Evolutionary conservation across 1,284 basidiomycete genomes (phyloP).

Genomic region (Ceratorhiza oryzae-sativae): DNA sequence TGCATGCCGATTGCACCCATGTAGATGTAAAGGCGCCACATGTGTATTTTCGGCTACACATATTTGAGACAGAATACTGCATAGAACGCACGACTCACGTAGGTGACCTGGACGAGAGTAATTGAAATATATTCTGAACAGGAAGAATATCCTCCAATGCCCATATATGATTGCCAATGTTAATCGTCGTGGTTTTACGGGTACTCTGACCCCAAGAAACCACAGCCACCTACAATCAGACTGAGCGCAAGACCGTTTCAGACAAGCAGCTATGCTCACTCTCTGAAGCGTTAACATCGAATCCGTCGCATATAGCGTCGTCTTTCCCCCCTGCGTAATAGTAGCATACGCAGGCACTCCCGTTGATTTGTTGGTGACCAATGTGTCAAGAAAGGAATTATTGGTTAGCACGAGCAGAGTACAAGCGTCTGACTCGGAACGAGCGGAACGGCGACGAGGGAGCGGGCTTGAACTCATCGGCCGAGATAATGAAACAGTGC

Average conservation of each 20-base stretch:
- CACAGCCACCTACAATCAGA: background rate
- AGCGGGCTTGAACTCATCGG: background rate
- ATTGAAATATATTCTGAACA: background rate
- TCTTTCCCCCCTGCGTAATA: background rate
- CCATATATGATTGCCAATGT: background rate
- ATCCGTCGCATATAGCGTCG: conserved; percentile 21
- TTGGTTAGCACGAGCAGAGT: conserved; percentile 6
- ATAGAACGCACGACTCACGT: background rate
- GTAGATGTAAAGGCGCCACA: conserved; percentile 15
- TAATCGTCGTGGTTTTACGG: background rate
- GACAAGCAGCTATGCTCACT: background rate
- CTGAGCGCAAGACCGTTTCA: background rate
- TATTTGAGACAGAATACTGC: too few species aligned
- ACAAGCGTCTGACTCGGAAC: background rate
- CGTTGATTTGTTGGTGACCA: background rate
- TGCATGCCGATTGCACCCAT: background rate
- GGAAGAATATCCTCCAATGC: background rate
- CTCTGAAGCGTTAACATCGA: conserved; percentile 6
- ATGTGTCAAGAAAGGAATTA: background rate
- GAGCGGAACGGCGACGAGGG: background rate
- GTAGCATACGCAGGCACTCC: conserved; percentile 23
- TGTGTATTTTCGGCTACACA: conserved; percentile 11
- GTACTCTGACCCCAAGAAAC: conserved; percentile 1
- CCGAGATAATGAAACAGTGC: too few species aligned
- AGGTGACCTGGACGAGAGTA: background rate